These are phyloP conservation scores for Odontarrhena argentea DNA, from an alignment of 345 rosid genomes.

Conservation along the genomic window DNA sequence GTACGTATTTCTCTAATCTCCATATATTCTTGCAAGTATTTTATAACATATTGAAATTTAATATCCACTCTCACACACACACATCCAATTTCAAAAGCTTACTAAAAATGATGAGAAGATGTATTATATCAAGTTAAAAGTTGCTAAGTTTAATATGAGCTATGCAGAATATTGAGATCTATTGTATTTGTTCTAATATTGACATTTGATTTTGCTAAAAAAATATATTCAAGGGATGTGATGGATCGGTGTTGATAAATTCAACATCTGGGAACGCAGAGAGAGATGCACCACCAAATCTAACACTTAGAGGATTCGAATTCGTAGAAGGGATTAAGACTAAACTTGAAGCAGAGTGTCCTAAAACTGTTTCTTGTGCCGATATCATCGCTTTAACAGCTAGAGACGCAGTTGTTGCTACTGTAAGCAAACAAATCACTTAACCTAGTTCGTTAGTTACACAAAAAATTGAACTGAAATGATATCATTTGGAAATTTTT, in stretches of 20 bases:
- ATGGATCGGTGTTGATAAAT: constrained; percentile 81
- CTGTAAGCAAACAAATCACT: constrained; percentile 46
- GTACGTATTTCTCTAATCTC: constrained; percentile 32
- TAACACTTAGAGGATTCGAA: constrained; percentile 64
- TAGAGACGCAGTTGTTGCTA: constrained; percentile 69
- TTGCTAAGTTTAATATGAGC: constrained; percentile 15
- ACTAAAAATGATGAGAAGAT: neutral
- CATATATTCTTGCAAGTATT: neutral
- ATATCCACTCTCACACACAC: neutral
- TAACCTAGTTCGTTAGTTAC: neutral
- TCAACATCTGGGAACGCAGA: constrained; percentile 64
- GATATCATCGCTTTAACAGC: constrained; percentile 68
- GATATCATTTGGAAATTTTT: neutral
- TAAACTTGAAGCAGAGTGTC: constrained; percentile 67
- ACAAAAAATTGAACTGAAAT: neutral
- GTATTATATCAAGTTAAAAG: neutral
- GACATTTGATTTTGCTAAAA: neutral
- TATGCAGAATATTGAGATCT: neutral
- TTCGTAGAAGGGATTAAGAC: constrained; percentile 74
- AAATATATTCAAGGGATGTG: constrained; percentile 65
- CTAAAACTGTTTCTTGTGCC: constrained; percentile 80
- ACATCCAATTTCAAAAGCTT: neutral
- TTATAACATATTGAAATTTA: neutral
- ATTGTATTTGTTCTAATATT: neutral
- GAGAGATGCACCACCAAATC: constrained; percentile 64